Percentiles rank a stretch among this genome's conserved stretches.
These are phyloP conservation scores for Onygenales sp. DNA, from an alignment of 2,329 filamentous ascomycete genomes.

Conservation along the genomic window DNA sequence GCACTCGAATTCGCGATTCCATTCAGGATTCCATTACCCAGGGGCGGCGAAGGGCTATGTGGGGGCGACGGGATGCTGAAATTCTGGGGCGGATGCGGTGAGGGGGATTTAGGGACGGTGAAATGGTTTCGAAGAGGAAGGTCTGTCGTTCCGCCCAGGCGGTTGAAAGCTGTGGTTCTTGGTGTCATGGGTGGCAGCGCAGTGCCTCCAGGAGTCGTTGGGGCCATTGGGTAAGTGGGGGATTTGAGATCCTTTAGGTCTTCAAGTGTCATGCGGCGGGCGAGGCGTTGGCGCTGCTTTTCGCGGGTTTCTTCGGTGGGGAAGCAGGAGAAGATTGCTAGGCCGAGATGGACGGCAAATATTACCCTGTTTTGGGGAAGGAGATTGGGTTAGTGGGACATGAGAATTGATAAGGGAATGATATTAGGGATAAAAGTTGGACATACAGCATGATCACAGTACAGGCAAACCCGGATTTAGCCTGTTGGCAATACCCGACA, in stretches of 20 bases:
- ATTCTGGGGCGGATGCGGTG: not conserved
- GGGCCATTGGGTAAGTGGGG: constrained; percentile 24
- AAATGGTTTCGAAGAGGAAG: constrained; percentile 31
- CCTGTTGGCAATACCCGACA: constrained; percentile 50
- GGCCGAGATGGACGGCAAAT: constrained; percentile 39
- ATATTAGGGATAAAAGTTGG: not conserved
- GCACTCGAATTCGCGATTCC: no score
- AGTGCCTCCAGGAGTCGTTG: constrained; percentile 14
- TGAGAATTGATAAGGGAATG: not conserved
- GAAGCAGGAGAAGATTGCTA: constrained; percentile 41
- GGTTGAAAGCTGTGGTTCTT: constrained; percentile 33
- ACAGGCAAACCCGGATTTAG: constrained; percentile 48
- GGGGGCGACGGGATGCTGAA: constrained; percentile 13
- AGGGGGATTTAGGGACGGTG: constrained; percentile 12
- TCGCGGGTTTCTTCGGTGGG: constrained; percentile 30
- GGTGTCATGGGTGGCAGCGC: constrained; percentile 32
- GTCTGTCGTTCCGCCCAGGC: constrained; percentile 28
- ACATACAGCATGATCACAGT: constrained; percentile 48
- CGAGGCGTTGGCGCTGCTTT: constrained; percentile 16
- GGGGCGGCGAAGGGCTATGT: constrained; percentile 3
- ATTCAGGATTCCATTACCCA: not conserved
- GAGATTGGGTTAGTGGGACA: constrained; percentile 8
- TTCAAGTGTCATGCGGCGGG: constrained; percentile 23
- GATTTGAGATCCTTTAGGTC: constrained; percentile 29
- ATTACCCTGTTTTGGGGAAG: constrained; percentile 31